Conservation (phyloP, 805 yeast species). For the Blastobotrys peoriensis region DNA sequence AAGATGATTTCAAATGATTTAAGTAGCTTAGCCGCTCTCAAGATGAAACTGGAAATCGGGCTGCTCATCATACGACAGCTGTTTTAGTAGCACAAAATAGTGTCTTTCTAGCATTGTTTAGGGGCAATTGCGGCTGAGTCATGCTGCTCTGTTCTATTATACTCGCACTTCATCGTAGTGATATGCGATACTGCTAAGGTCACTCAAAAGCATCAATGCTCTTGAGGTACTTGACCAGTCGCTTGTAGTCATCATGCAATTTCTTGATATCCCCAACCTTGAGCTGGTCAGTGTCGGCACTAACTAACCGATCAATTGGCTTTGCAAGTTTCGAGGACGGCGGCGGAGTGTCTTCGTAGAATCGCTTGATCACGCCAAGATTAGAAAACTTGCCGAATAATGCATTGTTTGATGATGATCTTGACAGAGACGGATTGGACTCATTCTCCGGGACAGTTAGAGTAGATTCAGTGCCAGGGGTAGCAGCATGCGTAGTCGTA, state of each 20-base stretch:
- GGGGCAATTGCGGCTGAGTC: too few species aligned
- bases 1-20: too few species aligned
- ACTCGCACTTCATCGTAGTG: too few species aligned
- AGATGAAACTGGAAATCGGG: too few species aligned
- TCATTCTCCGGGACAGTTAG: slow-evolving; percentile 1
- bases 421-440: slow-evolving; percentile 2
- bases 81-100: too few species aligned
- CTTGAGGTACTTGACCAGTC: slow-evolving; percentile 29
- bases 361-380: slow-evolving; percentile 1
- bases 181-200: too few species aligned
- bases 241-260: slow-evolving; percentile 33
- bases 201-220: slow-evolving; percentile 25
- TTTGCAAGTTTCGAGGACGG: slow-evolving; percentile 12
- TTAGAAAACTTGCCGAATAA: background rate
- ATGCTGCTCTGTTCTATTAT: too few species aligned
- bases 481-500: background rate
- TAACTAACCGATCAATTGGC: slow-evolving; percentile 20
- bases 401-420: slow-evolving; percentile 1
- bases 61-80: too few species aligned
- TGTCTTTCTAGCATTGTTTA: too few species aligned
- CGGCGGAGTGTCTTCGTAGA: slow-evolving; percentile 6
- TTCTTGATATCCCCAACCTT: slow-evolving; percentile 31
- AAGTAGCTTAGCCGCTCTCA: too few species aligned
- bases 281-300: slow-evolving; percentile 26
- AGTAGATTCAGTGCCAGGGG: background rate